A percentile compares a stretch with the other conserved stretches of the same genome.
Conservation (phyloP, 2,329 filamentous ascomycete genomes). For the Cladosporium sp. region DNA sequence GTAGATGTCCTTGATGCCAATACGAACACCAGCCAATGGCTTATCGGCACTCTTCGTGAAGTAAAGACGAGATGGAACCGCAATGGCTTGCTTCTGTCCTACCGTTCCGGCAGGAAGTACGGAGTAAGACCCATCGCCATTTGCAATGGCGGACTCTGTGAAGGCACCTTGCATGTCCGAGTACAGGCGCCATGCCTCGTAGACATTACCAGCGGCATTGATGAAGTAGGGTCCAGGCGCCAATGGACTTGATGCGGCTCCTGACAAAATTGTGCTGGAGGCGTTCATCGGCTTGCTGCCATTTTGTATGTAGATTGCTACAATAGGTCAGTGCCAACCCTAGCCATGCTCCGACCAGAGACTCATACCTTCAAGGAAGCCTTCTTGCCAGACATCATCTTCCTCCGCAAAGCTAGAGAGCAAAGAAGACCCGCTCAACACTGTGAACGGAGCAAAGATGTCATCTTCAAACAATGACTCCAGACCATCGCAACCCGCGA, state of each 20-base stretch:
- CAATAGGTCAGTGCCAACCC: not conserved
- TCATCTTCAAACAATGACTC: not conserved
- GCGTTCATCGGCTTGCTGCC: not conserved
- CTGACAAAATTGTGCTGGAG: not conserved
- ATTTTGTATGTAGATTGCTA: not conserved
- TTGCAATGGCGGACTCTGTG: constrained; percentile 35
- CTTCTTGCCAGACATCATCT: constrained; percentile 7
- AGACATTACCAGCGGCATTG: constrained; percentile 44
- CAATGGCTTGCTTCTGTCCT: constrained; percentile 43
- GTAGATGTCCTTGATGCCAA: constrained; percentile 64
- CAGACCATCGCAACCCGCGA: not conserved
- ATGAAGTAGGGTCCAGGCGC: constrained; percentile 52
- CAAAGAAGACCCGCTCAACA: not conserved
- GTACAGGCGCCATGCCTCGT: constrained; percentile 50
- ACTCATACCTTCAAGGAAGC: constrained; percentile 3
- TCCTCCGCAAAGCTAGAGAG: not conserved
- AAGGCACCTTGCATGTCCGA: constrained; percentile 50
- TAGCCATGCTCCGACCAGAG: too few species aligned
- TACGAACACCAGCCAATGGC: constrained; percentile 59
- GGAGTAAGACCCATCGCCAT: constrained; percentile 40
- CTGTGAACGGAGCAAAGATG: constrained; percentile 1
- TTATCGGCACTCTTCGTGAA: constrained; percentile 51
- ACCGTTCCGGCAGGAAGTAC: constrained; percentile 43
- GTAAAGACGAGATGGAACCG: constrained; percentile 61
- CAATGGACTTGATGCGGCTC: constrained; percentile 24